phyloP scores from a whole-genome alignment of 345 rosid genomes.

The Nephelium lappaceum region DNA sequence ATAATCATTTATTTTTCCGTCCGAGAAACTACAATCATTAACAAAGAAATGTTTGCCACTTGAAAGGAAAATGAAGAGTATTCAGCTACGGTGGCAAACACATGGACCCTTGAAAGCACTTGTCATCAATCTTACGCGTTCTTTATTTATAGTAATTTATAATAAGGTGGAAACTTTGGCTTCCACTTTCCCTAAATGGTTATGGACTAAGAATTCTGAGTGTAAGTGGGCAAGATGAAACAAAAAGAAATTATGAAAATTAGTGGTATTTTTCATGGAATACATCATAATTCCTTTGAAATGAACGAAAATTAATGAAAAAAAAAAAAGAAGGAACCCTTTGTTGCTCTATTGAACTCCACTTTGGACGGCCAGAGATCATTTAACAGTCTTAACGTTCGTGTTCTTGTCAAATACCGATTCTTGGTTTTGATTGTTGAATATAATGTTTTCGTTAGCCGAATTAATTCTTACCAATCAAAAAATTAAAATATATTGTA shows the following conservation, averaged over 20 bases:
- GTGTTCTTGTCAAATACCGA: background rate
- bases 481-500: no score
- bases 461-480: background rate
- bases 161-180: constrained; percentile 20
- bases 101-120: constrained; percentile 42
- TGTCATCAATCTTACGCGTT: constrained; percentile 18
- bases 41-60: constrained; percentile 22
- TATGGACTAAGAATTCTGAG: constrained; percentile 54
- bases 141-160: constrained; percentile 18
- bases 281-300: constrained; percentile 29
- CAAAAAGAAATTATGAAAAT: constrained; percentile 16
- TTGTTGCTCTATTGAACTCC: constrained; percentile 14
- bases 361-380: constrained; percentile 37
- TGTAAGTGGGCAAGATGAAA: constrained; percentile 23
- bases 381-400: background rate
- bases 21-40: background rate
- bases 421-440: background rate
- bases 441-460: background rate
- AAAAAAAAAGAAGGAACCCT: background rate
- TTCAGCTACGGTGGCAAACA: constrained; percentile 53
- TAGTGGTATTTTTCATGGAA: constrained; percentile 12
- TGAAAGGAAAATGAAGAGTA: constrained; percentile 9
- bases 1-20: no score
- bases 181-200: constrained; percentile 65
- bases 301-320: background rate